A percentile compares a stretch with the other conserved stretches of the same genome.
phyloP scores from a whole-genome alignment of 176 grass and related monocot genomes.

The Alopecurus myosuroides region DNA sequence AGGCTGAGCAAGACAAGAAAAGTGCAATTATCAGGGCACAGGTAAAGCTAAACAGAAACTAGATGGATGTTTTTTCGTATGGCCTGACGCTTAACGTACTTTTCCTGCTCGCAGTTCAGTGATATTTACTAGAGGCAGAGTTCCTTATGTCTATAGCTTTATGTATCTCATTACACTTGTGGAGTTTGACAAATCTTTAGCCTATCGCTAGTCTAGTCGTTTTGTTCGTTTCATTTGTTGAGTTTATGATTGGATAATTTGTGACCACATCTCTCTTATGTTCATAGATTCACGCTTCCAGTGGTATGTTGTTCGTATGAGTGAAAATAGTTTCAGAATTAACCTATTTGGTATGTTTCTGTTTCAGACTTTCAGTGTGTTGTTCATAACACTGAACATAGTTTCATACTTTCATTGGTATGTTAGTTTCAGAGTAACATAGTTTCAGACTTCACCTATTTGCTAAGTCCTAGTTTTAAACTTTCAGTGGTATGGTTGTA shows the following conservation, averaged over 20 bases:
- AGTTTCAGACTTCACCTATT: background rate
- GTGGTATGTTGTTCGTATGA: background rate
- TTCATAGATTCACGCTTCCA: background rate
- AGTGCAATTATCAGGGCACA: constrained; percentile 73
- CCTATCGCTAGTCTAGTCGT: background rate
- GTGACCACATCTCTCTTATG: background rate
- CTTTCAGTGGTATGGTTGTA: background rate
- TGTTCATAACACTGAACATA: background rate
- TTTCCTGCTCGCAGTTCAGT: background rate
- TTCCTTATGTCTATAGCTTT: background rate
- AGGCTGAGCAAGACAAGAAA: constrained; percentile 81
- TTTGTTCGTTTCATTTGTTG: background rate
- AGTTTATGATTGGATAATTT: background rate
- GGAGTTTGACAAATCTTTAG: background rate
- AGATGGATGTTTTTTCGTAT: background rate
- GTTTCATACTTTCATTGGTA: background rate
- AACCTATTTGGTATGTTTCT: background rate
- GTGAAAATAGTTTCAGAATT: background rate
- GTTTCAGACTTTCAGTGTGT: background rate
- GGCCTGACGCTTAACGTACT: background rate
- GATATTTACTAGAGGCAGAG: background rate
- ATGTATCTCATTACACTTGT: background rate
- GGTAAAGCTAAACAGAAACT: constrained; percentile 20
- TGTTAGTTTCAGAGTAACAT: too few relatives aligned
- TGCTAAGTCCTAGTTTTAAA: too few relatives aligned